Conservation (phyloP, 2,329 filamentous ascomycete species). For the Alternaria arborescens region DNA sequence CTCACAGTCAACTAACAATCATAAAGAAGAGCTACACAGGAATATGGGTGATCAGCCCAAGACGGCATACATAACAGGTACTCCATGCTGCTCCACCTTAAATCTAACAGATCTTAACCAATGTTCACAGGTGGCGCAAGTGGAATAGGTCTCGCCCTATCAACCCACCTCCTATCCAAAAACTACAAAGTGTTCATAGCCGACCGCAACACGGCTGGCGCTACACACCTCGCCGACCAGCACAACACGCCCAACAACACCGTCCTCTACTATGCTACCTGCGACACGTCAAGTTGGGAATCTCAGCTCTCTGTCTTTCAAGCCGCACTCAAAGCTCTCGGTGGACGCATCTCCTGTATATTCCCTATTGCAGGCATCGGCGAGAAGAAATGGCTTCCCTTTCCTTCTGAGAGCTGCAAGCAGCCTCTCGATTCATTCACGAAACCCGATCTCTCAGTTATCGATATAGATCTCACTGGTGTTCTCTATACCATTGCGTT, state of each 20-base stretch:
- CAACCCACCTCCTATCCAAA: conserved; percentile 38
- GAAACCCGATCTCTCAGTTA: conserved; percentile 50
- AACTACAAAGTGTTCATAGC: conserved; percentile 61
- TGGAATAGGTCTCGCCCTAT: conserved; percentile 49
- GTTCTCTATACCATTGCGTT: conserved; percentile 55
- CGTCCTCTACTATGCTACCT: conserved; percentile 33
- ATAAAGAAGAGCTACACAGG: neutral
- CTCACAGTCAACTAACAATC: neutral
- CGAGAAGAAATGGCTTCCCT: conserved; percentile 49
- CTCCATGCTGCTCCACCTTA: no score
- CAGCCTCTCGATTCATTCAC: conserved; percentile 40
- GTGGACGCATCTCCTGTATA: conserved; percentile 52
- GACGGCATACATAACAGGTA: conserved; percentile 28
- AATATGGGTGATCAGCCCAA: conserved; percentile 8
- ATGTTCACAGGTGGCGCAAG: conserved; percentile 30
- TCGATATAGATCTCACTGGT: conserved; percentile 55
- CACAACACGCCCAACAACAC: conserved; percentile 20
- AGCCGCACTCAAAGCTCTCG: conserved; percentile 43
- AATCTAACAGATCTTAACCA: neutral
- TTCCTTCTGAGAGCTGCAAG: conserved; percentile 15
- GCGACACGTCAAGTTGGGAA: conserved; percentile 49
- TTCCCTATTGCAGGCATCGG: conserved; percentile 54
- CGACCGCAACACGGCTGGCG: conserved; percentile 43
- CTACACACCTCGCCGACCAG: conserved; percentile 32
- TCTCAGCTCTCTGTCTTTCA: conserved; percentile 51